A percentile compares a stretch with the other conserved stretches of the same genome.
phyloP scores from a whole-genome alignment of 371 early-diverging fungal genomes.

The Rhizomucor pusillus region DNA sequence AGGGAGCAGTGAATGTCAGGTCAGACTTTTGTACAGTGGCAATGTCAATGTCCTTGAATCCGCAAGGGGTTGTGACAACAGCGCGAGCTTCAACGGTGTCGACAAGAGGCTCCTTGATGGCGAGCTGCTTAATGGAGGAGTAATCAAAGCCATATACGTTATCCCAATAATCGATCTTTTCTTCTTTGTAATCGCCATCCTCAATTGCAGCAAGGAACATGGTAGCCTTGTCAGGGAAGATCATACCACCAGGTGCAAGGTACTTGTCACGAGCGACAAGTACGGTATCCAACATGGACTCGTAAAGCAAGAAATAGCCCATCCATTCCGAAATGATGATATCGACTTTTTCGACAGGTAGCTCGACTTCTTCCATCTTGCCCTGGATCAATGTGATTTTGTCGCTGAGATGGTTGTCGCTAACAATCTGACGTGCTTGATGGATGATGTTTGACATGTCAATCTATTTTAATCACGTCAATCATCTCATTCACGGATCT shows the following conservation, averaged over 20 bases:
- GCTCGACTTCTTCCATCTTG: constrained; percentile 91
- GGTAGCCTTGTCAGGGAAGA: constrained; percentile 92
- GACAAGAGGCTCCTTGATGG: constrained; percentile 90
- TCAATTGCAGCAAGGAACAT: constrained; percentile 93
- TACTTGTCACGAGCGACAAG: constrained; percentile 93
- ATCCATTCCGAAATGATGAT: constrained; percentile 99
- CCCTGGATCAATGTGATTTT: constrained; percentile 89
- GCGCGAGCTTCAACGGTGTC: constrained; percentile 85
- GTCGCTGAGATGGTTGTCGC: constrained; percentile 84
- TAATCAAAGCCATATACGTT: constrained; percentile 94
- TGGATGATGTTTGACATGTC: constrained; percentile 97
- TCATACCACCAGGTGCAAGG: constrained; percentile 75
- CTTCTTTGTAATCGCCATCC: constrained; percentile 92
- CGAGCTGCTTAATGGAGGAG: constrained; percentile 83
- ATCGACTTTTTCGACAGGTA: constrained; percentile 90
- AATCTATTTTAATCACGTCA: constrained; percentile 35
- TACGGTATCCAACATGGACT: constrained; percentile 98
- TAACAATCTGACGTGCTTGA: constrained; percentile 87
- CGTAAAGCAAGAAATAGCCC: constrained; percentile 98
- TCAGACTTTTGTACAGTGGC: constrained; percentile 81
- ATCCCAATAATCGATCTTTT: constrained; percentile 91
- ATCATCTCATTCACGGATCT: neutral
- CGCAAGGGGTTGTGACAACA: constrained; percentile 68
- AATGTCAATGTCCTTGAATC: constrained; percentile 83
- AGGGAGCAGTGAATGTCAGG: constrained; percentile 77